Evolutionary conservation across 2,329 filamentous ascomycete species (phyloP), one percentile per base, ranked within the genome.

Genomic region (Trichoderma arundinaceum): DNA sequence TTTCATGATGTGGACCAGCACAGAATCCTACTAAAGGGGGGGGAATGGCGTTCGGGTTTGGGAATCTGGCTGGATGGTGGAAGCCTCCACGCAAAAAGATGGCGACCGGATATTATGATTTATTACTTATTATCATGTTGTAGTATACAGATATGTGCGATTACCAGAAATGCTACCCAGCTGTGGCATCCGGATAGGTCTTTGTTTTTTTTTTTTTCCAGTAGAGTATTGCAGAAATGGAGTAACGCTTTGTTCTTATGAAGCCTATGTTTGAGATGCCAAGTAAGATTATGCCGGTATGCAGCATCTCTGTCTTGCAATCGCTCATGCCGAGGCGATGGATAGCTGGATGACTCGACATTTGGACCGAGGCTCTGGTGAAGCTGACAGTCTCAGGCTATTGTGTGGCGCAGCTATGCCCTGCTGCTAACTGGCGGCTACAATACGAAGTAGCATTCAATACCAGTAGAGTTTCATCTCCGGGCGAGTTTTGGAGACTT

Each of bases 71-170:
- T 73, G 74, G 74, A 75, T 67, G 73, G 72, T 69, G 72, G 68
- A 73, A 69, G 68, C 70, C 68, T 72, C 72, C 70, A 73, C 71
- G 63, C 60, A 62, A 68, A 75, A 72, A 74, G 71, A 75, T 67
- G 74, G 71, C 69, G 68, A 74, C 51, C 68, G 72, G 70, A 69
- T 72, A 67, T 69, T 72, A 69, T 70, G 60, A 64, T 52, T 28
- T 64, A 19, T 59, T 56, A 41, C 17, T 49, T 51, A 46, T 66
- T 59, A 19, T 44, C 44, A 44, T 69, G 64, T 66, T 75, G 61
- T 64, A 57, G 71, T 75, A 74, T 74, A 73, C 68, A 71, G 64
- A 58, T 54, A 58, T 49, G 66, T 67, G 67, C 66, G 68, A 56
- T 72, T 69, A 66, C 48, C 70, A 72, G 70, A 70, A 66, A 68